Evolutionary conservation across 2,329 filamentous ascomycete genomes (phyloP).

Genomic region (Cytospora leucostoma): DNA sequence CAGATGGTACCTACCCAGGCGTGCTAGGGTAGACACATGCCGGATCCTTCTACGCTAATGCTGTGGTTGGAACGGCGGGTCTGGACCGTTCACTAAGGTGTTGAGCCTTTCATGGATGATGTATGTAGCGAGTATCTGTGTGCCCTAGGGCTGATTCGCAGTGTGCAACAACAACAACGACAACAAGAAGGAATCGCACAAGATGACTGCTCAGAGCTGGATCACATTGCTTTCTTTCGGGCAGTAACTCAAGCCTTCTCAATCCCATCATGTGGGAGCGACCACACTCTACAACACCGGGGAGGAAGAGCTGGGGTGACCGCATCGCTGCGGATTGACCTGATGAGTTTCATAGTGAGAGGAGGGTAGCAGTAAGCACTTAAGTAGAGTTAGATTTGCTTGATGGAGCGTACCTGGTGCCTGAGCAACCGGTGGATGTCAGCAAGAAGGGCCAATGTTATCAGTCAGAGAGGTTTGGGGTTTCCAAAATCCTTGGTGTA

Average conservation of each 20-base stretch:
- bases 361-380: slow-evolving; percentile 46
- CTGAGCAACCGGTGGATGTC: slow-evolving; percentile 48
- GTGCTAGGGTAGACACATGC: background rate
- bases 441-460: slow-evolving; percentile 50
- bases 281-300: slow-evolving; percentile 24
- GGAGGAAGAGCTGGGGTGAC: slow-evolving; percentile 54
- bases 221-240: no score
- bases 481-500: slow-evolving; percentile 46
- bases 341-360: slow-evolving; percentile 48
- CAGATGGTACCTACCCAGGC: no score
- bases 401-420: slow-evolving; percentile 34
- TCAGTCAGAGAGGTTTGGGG: slow-evolving; percentile 58
- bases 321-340: slow-evolving; percentile 59
- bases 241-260: background rate
- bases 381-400: slow-evolving; percentile 32
- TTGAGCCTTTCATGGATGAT: no score
- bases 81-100: background rate
- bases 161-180: no score
- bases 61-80: background rate
- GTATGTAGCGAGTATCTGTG: no score
- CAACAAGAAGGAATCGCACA: no score
- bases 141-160: no score
- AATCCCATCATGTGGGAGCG: background rate
- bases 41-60: background rate
- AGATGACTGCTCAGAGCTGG: no score